Evolutionary conservation across 768 basidiomycete genomes (phyloP), one percentile per base, ranked within the genome.

Genomic region (Solioccasus polychromus): DNA sequence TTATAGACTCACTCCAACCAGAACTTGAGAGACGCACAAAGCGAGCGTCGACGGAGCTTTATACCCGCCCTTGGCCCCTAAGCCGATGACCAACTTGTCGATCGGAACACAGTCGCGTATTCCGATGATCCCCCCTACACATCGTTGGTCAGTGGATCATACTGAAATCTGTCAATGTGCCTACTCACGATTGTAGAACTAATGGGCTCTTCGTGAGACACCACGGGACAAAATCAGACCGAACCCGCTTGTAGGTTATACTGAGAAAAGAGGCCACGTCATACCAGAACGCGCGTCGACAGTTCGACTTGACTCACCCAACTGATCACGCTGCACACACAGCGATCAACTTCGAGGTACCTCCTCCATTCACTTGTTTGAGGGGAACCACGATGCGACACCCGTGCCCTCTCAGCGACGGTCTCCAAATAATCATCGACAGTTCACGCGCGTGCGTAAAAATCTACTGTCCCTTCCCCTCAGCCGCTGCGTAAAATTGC

Each of bases 61-160:
- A 48, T 68, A 76, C 12, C 71, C 80, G 48, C 76, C 80, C 49
- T 52, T 71, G 3, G 82, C 80, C 37, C 78, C 77, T 8, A 62
- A 54, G 2, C 85, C 85, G 55, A 88, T 85, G 45, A 88, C 80
- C 44, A 88, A 70, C 67, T 87, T 87, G 57, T 74, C 65, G 38
- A 82, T 62, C 3, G 76, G 64, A 10, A 87, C 74, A 22, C 82
- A n/a, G 57, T 62, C 0, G 65, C 63, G 50, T 70, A 70, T 48
- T 68, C 68, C 14, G 50, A 41, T 2, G 52, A n/a, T 44, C 5
- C 68, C 69, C 61, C 70, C 68, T 69, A 50, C 8, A 22, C 28
- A 22, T 6, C n/a, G 24, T n/a, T 4, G n/a, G n/a, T 32, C 30
- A 23, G 23, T 15, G 5, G 10, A 8, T 5, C 17, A 10, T 8